phyloP scores from a whole-genome alignment of 2,329 filamentous ascomycete species.

The Diaporthe capsici region DNA sequence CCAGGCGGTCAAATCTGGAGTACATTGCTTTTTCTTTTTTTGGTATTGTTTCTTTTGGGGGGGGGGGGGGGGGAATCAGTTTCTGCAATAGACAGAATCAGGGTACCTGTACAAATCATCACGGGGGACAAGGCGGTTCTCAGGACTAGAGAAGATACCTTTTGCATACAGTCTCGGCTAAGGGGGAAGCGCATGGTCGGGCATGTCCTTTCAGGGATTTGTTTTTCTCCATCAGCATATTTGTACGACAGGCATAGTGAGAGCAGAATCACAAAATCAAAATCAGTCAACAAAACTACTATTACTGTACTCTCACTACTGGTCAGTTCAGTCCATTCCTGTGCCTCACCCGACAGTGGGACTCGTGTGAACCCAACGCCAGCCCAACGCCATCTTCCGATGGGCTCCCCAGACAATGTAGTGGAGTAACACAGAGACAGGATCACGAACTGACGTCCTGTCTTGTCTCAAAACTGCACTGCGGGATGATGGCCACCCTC shows the following conservation, averaged over 20 bases:
- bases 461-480: conserved; percentile 23
- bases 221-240: conserved; percentile 5
- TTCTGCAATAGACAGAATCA: conserved; percentile 37
- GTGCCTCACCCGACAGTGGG: conserved; percentile 1
- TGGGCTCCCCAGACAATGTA: conserved; percentile 6
- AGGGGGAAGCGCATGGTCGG: conserved; percentile 5
- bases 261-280: neutral
- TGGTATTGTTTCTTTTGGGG: neutral
- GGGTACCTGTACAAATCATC: conserved; percentile 12
- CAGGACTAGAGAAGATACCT: conserved; percentile 25
- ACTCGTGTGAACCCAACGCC: conserved; percentile 11
- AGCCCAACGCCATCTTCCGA: neutral
- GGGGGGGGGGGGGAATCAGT: conserved; percentile 5
- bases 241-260: conserved; percentile 17
- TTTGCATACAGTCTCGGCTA: conserved; percentile 3
- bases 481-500: neutral
- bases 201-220: conserved; percentile 24
- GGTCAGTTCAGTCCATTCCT: neutral
- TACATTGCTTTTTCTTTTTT: neutral
- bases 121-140: conserved; percentile 9
- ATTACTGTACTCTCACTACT: neutral
- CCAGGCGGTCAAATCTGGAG: conserved; percentile 24
- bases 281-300: neutral
- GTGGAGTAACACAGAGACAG: conserved; percentile 16
- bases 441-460: conserved; percentile 29